phyloP scores from a whole-genome alignment of 2,329 filamentous ascomycete species.

The Helminthosporium solani region DNA sequence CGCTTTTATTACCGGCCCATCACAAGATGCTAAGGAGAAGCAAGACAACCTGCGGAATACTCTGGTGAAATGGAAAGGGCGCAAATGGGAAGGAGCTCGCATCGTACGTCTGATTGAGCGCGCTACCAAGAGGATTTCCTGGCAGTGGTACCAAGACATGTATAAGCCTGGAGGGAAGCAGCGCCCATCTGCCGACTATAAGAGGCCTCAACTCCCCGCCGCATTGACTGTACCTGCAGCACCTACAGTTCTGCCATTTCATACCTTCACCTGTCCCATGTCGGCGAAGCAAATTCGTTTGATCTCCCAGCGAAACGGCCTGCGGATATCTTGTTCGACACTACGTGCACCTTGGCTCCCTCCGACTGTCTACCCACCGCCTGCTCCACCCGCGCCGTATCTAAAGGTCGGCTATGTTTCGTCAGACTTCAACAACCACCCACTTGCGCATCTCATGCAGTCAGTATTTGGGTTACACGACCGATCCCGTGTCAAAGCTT shows the following conservation, averaged over 20 bases:
- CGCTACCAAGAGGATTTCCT: constrained; percentile 71
- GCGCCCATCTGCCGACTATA: constrained; percentile 61
- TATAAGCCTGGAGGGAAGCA: constrained; percentile 61
- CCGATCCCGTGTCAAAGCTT: constrained; percentile 70
- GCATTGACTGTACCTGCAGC: constrained; percentile 78
- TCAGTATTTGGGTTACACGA: constrained; percentile 95
- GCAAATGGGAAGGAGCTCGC: constrained; percentile 85
- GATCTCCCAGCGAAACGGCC: constrained; percentile 92
- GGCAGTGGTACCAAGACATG: constrained; percentile 85
- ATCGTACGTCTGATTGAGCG: constrained; percentile 82
- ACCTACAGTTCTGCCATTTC: constrained; percentile 92
- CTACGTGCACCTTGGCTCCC: constrained; percentile 86
- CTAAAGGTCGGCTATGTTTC: constrained; percentile 96
- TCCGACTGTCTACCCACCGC: constrained; percentile 76
- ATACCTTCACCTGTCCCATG: constrained; percentile 94
- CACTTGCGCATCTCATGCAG: constrained; percentile 95
- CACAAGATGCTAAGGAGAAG: constrained; percentile 36
- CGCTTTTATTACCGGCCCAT: constrained; percentile 36
- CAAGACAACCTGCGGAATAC: constrained; percentile 40
- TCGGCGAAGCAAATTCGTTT: constrained; percentile 87
- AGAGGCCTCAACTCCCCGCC: constrained; percentile 70
- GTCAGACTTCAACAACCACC: constrained; percentile 98
- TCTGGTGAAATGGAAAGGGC: constrained; percentile 62
- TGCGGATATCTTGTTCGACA: constrained; percentile 89
- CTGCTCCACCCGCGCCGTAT: constrained; percentile 74